Evolutionary conservation across 1,284 basidiomycete species (phyloP), one percentile per base, ranked within the genome.

Genomic region (Coniferiporia sulphurascens): DNA sequence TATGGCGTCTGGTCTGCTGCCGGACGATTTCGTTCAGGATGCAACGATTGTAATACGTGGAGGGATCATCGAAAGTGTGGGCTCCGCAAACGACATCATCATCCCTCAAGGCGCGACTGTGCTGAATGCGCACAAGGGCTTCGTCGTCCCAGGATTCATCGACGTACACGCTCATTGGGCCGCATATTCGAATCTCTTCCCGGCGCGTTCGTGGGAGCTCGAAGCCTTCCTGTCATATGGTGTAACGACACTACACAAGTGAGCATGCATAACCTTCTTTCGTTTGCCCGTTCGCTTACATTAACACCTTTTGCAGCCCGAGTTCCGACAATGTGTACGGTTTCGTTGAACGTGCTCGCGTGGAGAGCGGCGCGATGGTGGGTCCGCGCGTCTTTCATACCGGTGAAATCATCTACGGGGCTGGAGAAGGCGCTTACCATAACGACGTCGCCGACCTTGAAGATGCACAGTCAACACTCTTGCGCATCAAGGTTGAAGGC

Each of bases 221-320:
- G 78, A 86, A 67, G 80, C 85, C 0, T 88, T 89, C 78, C 77
- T 89, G 34, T 84, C 87, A 0, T 88, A 88, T 64, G 87, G 87
- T n/a, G 79, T 89, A 7, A 89, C 87, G 0, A 88, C 87, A 1
- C 65, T 89, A 59, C 87, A 89, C 75, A 89, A 89, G 86, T 89
- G 65, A 56, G 78, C 70, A 13, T 38, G 12, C 15, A 32, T n/a
- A 32, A 13, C 15, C 3, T 4, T 2, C 38, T 8, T 27, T 13
- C 43, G 17, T 13, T 27, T 34, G 22, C n/a, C 7, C 6, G 8
- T 9, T 49, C 41, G 17, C 9, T n/a, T n/a, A n/a, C 19, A 19
- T 12, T 17, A 35, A n/a, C n/a, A 19, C 41, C 58, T 21, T 41
- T 38, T 60, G 32, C 44, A 88, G 86, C 65, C 86, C 86, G 4